Conservation (phyloP, 495 filamentous ascomycete species). For the Penicillium dipodomyicola region DNA sequence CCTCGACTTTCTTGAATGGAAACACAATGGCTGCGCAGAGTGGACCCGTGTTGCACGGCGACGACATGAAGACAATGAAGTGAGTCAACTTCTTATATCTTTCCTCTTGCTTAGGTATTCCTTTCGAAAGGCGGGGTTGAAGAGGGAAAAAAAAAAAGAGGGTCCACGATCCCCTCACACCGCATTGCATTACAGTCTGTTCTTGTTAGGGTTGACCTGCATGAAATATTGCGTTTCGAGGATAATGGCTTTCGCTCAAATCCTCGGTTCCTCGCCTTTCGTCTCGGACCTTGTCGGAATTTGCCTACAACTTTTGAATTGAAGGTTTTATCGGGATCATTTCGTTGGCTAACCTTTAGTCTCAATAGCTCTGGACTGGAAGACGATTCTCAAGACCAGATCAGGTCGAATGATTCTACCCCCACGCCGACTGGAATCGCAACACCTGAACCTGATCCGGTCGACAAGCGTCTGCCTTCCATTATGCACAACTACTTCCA, state of each 20-base stretch:
- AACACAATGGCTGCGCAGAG: conserved; percentile 49
- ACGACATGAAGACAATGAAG: conserved; percentile 54
- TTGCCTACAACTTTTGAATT: conserved; percentile 11
- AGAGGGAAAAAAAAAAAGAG: conserved; percentile 11
- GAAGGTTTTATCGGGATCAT: neutral
- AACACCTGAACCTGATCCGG: conserved; percentile 83
- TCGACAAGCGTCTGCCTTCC: conserved; percentile 85
- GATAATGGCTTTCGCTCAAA: neutral
- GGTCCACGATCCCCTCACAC: conserved; percentile 21
- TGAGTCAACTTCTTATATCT: conserved; percentile 16
- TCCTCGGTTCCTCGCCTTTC: neutral
- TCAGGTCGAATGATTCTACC: conserved; percentile 73
- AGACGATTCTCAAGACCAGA: conserved; percentile 72
- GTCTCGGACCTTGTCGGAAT: conserved; percentile 12
- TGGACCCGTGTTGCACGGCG: conserved; percentile 50
- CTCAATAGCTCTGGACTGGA: conserved; percentile 45
- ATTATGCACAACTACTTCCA: conserved; percentile 95
- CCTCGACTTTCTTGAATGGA: conserved; percentile 38
- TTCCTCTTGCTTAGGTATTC: neutral
- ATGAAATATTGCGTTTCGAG: conserved; percentile 1
- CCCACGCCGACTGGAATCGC: conserved; percentile 68
- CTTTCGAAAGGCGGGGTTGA: conserved; percentile 7
- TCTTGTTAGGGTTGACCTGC: conserved; percentile 11
- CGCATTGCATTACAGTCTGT: conserved; percentile 23
- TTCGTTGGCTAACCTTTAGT: conserved; percentile 25